Base-by-base conservation (phyloP, 768 basidiomycete species). In the Rubroboletus satanas region DNA sequence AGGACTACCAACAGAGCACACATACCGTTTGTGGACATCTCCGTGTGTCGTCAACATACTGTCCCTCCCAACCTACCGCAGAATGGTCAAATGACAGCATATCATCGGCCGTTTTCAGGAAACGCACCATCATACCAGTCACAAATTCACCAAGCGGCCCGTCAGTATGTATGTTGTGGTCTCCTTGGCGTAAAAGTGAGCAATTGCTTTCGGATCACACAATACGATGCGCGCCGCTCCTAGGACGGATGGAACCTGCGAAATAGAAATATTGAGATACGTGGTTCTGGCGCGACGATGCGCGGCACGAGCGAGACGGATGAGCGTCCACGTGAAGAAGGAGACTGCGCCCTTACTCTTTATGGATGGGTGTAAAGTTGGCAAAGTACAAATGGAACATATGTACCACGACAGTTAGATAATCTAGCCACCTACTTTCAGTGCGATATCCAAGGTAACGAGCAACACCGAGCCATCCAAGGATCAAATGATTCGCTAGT, bases 151-250 rank as follows among this genome's bases (percentile, higher is more conserved):
- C 61, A 18, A 64, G 59, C 42, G 60, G 70, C 32, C 21, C 21
- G 61, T 73, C 31, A 57, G 39, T 21, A 63, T 50, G 45, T 74
- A 73, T 0, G 68, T 61, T n/a, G 58, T 79, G 0, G 82, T 81
- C 55, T 84, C 82, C 55, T 67, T 75, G 3, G 79, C 70, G 57
- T 77, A 81, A 55, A 81, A 78, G 58, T 84, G 79, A 1, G 75
- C 71, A 23, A 79, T 68, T 0, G 83, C 81, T 64, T 75, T 80
- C 2, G 78, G 75, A 49, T 81, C 80, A 46, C 72, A 70, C 7
- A 83, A 53, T 4, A 80, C 59, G 17, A 81, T 60, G 17, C 64
- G 60, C 3, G 56, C 61, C 2, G 71, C 64, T 4, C 78, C 79
- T 4, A 82, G 57, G 1, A 67, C 64, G 5, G 66, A 68, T 3